Evolutionary conservation across 306 rosid genomes (phyloP), one percentile per base, ranked within the genome.

Genomic region (Acmispon strigosus): DNA sequence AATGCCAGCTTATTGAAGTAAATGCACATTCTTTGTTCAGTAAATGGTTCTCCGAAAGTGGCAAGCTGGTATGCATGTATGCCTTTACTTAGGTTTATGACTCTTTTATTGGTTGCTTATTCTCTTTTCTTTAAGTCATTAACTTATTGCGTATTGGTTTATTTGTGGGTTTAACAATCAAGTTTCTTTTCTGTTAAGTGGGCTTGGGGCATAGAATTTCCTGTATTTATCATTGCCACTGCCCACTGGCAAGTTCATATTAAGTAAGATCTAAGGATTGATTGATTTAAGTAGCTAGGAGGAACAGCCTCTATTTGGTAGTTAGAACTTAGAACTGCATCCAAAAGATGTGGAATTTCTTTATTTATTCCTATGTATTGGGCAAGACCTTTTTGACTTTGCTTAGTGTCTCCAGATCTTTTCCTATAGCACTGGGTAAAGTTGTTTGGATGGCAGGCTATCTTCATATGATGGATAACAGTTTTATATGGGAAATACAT

Each of bases 21-120:
- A 94, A 94, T 79, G 99, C 99, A 70, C 99, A 94, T 85, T 94
- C 99, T 66, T 82, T 94, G 81, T 94, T 94, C 86, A 91, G 97
- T 73, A 94, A 94, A 94, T 94, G 99, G 99, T 94, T 94, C 85
- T 94, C 99, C 0, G 99, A 89, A 87, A 94, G 99, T 49, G 99
- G 99, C 76, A 94, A 94, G 90, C 84, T 94, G 97, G 99, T 94
- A 91, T 58, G 85, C 75, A 15, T 48, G 44, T 20, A 59, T 69
- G 73, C 72, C 62, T 66, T 22, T 74, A 22, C 44, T 62, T 49
- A 16, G 67, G 76, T 45, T 61, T 75, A 53, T 50, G 20, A 12
- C 22, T 16, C 34, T 69, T 62, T 20, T 22, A 19, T 48, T 34
- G 11, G 37, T 51, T 73, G 48, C 54, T 15, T 55, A 67, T 57